Evolutionary conservation across 192 early-diverging fungal species (phyloP).

Genomic region (Rhizophagus clarus): DNA sequence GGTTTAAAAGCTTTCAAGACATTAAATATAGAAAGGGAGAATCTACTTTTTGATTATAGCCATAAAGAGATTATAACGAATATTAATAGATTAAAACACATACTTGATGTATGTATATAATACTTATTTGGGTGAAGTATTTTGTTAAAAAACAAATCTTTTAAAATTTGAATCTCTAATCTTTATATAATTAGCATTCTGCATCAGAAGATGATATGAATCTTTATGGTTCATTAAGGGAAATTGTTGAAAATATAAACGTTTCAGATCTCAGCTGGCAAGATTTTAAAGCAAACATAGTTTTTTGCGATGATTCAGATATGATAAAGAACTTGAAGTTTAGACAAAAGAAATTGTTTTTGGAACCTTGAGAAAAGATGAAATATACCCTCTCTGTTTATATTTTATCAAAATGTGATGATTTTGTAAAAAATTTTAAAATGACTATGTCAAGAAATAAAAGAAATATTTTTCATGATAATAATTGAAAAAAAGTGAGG

Average conservation of each 20-base stretch:
- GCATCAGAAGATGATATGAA: no score
- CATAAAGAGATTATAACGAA: no score
- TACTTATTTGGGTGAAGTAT: no score
- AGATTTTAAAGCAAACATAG: conserved; percentile 6
- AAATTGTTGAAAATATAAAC: neutral
- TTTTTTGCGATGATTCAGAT: conserved; percentile 11
- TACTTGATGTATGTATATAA: no score
- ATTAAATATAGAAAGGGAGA: no score
- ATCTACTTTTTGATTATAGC: no score
- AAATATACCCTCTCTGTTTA: neutral
- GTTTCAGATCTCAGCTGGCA: neutral
- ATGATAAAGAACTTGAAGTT: conserved; percentile 1
- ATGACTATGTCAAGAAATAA: neutral
- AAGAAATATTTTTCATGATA: conserved; percentile 12
- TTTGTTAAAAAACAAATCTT: no score
- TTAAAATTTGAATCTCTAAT: no score
- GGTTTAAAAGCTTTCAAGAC: no score
- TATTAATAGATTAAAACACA: no score
- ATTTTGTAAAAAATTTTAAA: conserved; percentile 20
- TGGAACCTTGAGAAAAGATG: conserved; percentile 19
- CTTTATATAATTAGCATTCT: no score
- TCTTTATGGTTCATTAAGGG: neutral
- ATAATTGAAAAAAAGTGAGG: conserved; percentile 3
- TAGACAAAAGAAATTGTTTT: conserved; percentile 16
- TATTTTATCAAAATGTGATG: conserved; percentile 14